Conservation (phyloP, 306 rosid genomes). For the Prunus padus region DNA sequence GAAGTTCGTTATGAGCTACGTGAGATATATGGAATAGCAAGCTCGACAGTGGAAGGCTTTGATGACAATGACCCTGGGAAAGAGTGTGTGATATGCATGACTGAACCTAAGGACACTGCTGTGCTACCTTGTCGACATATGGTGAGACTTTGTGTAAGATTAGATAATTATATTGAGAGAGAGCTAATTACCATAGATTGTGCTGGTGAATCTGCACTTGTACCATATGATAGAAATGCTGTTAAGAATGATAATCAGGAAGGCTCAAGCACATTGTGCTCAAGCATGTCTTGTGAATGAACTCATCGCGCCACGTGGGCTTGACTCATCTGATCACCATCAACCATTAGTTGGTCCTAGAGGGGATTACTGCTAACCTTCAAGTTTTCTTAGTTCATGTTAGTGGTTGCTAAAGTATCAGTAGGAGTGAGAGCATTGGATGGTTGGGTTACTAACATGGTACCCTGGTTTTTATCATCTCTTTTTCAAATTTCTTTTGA, state of each 20-base stretch:
- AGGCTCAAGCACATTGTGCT: constrained; percentile 7
- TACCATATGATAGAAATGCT: not conserved
- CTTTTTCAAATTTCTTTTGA: not conserved
- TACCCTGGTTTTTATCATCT: not conserved
- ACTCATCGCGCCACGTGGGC: constrained; percentile 10
- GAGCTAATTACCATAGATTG: not conserved
- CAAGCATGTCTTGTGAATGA: not conserved
- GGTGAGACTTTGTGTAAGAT: constrained; percentile 50
- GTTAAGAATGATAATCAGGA: constrained; percentile 2
- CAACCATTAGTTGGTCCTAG: constrained; percentile 7
- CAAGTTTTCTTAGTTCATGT: not conserved
- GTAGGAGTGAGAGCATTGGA: not conserved
- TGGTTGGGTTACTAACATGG: not conserved
- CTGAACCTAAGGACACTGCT: constrained; percentile 85
- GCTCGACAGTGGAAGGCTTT: constrained; percentile 53
- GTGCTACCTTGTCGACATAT: constrained; percentile 88
- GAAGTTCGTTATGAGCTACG: constrained; percentile 74
- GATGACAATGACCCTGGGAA: constrained; percentile 63
- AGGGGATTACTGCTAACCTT: constrained; percentile 16
- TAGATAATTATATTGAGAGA: constrained; percentile 13
- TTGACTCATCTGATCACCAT: constrained; percentile 13
- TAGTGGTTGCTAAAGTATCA: not conserved
- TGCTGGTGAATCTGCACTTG: constrained; percentile 8
- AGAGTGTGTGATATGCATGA: constrained; percentile 93
- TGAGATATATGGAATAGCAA: constrained; percentile 77